A percentile compares a stretch with the other conserved stretches of the same genome.
These are phyloP conservation scores for Gossypium gossypioides DNA, from an alignment of 441 rosid species.

Conservation along the genomic window DNA sequence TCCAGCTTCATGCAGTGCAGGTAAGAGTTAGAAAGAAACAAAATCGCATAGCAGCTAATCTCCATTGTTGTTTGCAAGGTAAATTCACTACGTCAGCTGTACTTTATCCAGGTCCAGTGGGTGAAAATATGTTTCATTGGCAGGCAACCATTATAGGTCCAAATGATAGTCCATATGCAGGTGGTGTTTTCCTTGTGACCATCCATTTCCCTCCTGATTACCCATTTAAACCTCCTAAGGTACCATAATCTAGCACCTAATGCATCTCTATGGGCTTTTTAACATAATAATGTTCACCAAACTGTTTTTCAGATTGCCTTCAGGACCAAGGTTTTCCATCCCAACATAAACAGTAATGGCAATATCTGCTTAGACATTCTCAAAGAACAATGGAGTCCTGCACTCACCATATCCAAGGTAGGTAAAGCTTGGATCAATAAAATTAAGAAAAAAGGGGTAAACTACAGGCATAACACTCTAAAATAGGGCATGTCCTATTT, in stretches of 20 bases:
- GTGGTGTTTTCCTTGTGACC: constrained; percentile 49
- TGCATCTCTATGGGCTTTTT: too few relatives aligned
- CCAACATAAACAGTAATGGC: constrained; percentile 50
- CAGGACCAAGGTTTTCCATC: constrained; percentile 54
- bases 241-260: neutral
- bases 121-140: constrained; percentile 13
- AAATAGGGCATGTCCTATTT: too few relatives aligned
- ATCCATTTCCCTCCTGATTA: constrained; percentile 21
- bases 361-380: constrained; percentile 56
- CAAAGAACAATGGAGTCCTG: constrained; percentile 64
- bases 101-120: too few relatives aligned
- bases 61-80: too few relatives aligned
- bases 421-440: neutral
- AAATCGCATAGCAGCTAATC: neutral
- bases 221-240: constrained; percentile 60
- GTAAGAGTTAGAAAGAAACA: constrained; percentile 19
- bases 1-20: constrained; percentile 62
- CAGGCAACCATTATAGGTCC: constrained; percentile 61
- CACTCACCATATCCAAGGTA: constrained; percentile 58
- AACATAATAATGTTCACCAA: neutral
- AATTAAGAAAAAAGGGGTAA: neutral
- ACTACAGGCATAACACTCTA: too few relatives aligned
- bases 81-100: too few relatives aligned
- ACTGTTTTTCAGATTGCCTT: constrained; percentile 37
- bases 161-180: constrained; percentile 45